Conservation (phyloP, 768 basidiomycete genomes). For the Sarcomyxa edulis region DNA sequence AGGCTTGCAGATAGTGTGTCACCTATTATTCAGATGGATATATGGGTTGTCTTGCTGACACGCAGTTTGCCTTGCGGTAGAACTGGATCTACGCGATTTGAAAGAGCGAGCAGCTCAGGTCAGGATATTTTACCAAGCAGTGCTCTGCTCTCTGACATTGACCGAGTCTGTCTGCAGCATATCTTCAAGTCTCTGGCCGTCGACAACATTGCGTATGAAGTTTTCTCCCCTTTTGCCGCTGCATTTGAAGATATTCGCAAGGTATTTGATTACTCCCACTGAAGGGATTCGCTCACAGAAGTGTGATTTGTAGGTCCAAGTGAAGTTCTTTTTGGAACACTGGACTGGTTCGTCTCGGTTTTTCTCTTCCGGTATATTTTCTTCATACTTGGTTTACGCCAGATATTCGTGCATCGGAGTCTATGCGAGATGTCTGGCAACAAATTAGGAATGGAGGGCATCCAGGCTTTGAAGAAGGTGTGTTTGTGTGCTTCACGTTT, state of each 20-base stretch:
- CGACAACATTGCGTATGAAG: conserved; percentile 80
- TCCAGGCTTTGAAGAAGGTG: conserved; percentile 85
- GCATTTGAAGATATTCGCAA: conserved; percentile 78
- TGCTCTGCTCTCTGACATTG: not conserved
- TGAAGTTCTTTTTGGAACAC: conserved; percentile 74
- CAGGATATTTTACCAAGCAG: conserved; percentile 5
- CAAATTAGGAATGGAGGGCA: conserved; percentile 81
- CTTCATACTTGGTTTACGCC: too few species aligned
- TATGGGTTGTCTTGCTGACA: not conserved
- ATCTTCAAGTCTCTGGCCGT: conserved; percentile 72
- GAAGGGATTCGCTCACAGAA: too few species aligned
- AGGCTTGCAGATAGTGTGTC: conserved; percentile 77
- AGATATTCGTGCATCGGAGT: conserved; percentile 79
- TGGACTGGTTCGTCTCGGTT: too few species aligned
- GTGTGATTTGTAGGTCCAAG: conserved; percentile 58
- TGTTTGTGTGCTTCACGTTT: not conserved
- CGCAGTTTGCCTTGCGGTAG: conserved; percentile 28
- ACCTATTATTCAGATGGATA: not conserved
- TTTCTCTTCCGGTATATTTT: too few species aligned
- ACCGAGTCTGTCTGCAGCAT: conserved; percentile 45
- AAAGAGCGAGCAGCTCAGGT: conserved; percentile 66
- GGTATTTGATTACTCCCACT: conserved; percentile 28
- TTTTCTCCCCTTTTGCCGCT: conserved; percentile 81
- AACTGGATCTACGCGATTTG: conserved; percentile 65
- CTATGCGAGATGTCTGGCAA: conserved; percentile 80